phyloP scores from a whole-genome alignment of 352 stramenopile species.

The Phytophthora gonapodyides region DNA sequence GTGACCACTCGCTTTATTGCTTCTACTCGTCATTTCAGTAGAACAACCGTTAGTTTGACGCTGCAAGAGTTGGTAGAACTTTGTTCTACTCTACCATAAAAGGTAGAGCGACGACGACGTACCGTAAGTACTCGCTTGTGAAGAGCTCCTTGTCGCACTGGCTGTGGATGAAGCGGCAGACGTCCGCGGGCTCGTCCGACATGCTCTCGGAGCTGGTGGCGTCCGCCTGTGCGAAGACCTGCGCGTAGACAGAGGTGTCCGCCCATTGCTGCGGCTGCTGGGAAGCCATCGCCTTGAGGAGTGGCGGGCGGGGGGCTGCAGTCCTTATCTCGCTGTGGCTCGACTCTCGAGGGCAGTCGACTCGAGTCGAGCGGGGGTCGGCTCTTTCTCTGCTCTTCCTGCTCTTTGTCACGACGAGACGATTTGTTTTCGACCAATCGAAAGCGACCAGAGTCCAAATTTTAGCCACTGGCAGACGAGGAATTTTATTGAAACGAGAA shows the following conservation, averaged over 20 bases:
- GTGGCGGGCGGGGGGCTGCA: too few relatives aligned
- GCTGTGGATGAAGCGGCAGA: conserved; percentile 62
- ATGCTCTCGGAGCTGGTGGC: conserved; percentile 19
- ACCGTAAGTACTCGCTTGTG: conserved; percentile 76
- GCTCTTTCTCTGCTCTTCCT: too few relatives aligned
- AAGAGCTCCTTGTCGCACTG: conserved; percentile 82
- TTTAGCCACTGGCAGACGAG: neutral
- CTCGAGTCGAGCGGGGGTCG: neutral
- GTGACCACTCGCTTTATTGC: conserved; percentile 85
- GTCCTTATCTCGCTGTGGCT: neutral
- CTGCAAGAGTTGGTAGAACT: neutral
- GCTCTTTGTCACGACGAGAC: too few relatives aligned
- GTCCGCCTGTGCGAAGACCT: conserved; percentile 8
- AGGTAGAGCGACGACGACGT: conserved; percentile 3
- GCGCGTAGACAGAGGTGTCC: conserved; percentile 9
- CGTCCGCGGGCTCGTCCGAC: conserved; percentile 12
- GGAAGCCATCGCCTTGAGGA: conserved; percentile 20
- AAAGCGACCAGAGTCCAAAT: neutral
- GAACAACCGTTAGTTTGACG: neutral
- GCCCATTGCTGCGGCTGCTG: conserved; percentile 24
- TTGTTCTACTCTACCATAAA: neutral
- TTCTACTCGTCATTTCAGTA: conserved; percentile 42
- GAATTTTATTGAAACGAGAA: neutral
- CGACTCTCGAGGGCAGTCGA: conserved; percentile 1
- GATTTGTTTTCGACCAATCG: too few relatives aligned